phyloP scores from a whole-genome alignment of 2,329 filamentous ascomycete genomes.

The Phialophora tarda region DNA sequence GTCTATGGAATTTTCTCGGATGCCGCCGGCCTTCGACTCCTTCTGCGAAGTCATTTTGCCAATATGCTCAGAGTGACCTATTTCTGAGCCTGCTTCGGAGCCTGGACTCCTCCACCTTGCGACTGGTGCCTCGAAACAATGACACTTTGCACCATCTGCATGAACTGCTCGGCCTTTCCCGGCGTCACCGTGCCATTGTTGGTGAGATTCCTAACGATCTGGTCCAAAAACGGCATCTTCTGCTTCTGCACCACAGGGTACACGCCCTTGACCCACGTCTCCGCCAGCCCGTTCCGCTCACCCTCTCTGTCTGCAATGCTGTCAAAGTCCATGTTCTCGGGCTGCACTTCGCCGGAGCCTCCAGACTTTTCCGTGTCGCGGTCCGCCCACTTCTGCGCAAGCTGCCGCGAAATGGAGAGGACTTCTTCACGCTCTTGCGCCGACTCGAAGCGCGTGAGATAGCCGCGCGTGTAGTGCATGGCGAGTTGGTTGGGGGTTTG shows the following conservation, averaged over 20 bases:
- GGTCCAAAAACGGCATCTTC: conserved; percentile 37
- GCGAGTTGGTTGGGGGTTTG: conserved; percentile 38
- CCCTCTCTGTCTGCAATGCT: conserved; percentile 23
- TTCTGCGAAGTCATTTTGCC: neutral
- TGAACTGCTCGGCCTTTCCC: conserved; percentile 32
- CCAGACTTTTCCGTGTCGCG: conserved; percentile 31
- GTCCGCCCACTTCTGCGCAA: conserved; percentile 34
- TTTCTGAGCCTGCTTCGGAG: conserved; percentile 24
- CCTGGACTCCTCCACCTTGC: conserved; percentile 11
- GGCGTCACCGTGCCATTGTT: conserved; percentile 38
- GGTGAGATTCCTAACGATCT: conserved; percentile 35
- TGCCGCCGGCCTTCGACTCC: neutral
- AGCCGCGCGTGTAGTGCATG: conserved; percentile 36
- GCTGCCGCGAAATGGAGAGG: conserved; percentile 16
- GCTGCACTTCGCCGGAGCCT: conserved; percentile 23
- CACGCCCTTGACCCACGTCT: conserved; percentile 34
- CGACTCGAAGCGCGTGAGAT: conserved; percentile 38
- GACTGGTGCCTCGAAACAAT: conserved; percentile 12
- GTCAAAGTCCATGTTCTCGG: conserved; percentile 32
- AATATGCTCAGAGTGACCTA: neutral
- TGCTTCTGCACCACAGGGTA: conserved; percentile 36
- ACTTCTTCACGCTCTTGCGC: conserved; percentile 38
- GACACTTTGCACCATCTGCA: conserved; percentile 32
- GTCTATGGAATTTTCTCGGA: neutral
- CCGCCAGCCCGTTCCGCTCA: conserved; percentile 32